Percentiles rank a stretch among this genome's conserved stretches.
These are phyloP conservation scores for Paracoccidioides brasiliensis DNA, from an alignment of 2,329 filamentous ascomycete species.

Conservation along the genomic window DNA sequence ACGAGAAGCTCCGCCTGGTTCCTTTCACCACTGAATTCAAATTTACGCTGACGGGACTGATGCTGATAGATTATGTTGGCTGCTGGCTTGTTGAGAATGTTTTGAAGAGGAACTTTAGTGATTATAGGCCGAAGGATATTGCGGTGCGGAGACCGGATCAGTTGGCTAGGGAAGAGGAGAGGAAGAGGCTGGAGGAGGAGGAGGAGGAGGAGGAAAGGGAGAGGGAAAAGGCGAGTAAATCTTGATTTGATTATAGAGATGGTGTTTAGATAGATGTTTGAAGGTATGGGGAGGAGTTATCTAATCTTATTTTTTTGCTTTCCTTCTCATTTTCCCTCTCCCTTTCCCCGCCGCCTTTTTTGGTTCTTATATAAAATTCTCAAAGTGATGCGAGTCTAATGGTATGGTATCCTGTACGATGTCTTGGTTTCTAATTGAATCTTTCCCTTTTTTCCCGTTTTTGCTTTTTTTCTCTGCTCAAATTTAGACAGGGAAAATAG, in stretches of 20 bases:
- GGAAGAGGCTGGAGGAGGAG: constrained; percentile 48
- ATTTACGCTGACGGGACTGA: constrained; percentile 64
- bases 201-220: constrained; percentile 33
- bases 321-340: not conserved
- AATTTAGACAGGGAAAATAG: not conserved
- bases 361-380: not conserved
- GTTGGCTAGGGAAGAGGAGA: constrained; percentile 57
- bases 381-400: not conserved
- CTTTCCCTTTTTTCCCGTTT: not conserved
- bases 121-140: constrained; percentile 89
- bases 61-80: constrained; percentile 74
- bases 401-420: not conserved
- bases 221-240: constrained; percentile 21
- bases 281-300: not conserved
- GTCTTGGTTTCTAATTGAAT: not conserved
- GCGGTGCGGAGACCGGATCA: constrained; percentile 78
- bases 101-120: constrained; percentile 75
- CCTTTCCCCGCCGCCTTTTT: constrained; percentile 4
- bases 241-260: constrained; percentile 2
- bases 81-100: constrained; percentile 82
- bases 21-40: constrained; percentile 86
- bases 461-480: not conserved
- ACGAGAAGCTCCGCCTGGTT: constrained; percentile 82
- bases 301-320: not conserved
- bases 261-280: not conserved